Evolutionary conservation across 2,329 filamentous ascomycete species (phyloP).

Genomic region (Thielaviopsis populi): DNA sequence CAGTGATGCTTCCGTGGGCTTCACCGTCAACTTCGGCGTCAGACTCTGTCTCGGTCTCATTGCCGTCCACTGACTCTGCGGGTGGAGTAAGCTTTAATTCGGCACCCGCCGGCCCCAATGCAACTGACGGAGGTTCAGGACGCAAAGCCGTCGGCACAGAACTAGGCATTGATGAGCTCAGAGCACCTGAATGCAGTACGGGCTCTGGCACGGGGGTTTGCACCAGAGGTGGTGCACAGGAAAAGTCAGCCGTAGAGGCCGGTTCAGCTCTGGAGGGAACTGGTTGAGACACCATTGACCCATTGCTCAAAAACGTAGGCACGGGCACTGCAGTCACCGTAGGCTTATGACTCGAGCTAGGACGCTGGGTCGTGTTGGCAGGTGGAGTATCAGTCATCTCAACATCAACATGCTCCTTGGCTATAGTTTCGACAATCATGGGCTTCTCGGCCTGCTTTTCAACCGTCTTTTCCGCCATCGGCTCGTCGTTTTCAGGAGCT

Average conservation of each 20-base stretch:
- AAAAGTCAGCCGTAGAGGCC: background rate
- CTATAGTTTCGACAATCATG: background rate
- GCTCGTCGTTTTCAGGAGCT: background rate
- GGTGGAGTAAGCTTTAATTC: constrained; percentile 18
- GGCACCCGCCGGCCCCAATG: background rate
- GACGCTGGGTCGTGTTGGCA: background rate
- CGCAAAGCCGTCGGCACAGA: background rate
- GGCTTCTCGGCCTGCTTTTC: background rate
- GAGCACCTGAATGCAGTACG: background rate
- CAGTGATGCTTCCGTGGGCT: constrained; percentile 40
- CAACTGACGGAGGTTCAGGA: background rate
- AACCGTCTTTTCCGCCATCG: background rate
- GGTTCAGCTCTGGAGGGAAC: background rate
- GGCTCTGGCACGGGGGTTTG: constrained; percentile 1
- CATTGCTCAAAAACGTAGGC: background rate
- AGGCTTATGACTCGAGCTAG: background rate
- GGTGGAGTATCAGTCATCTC: constrained; percentile 6
- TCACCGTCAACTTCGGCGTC: constrained; percentile 35
- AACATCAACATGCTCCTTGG: background rate
- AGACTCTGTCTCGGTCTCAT: constrained; percentile 19
- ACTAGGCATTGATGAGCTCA: background rate
- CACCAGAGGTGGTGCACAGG: background rate
- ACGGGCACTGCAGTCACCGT: background rate
- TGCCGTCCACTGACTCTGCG: constrained; percentile 18
- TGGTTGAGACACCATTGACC: background rate